Evolutionary conservation across 768 basidiomycete genomes (phyloP), one percentile per base, ranked within the genome.

Genomic region (Rhizopogon salebrosus): DNA sequence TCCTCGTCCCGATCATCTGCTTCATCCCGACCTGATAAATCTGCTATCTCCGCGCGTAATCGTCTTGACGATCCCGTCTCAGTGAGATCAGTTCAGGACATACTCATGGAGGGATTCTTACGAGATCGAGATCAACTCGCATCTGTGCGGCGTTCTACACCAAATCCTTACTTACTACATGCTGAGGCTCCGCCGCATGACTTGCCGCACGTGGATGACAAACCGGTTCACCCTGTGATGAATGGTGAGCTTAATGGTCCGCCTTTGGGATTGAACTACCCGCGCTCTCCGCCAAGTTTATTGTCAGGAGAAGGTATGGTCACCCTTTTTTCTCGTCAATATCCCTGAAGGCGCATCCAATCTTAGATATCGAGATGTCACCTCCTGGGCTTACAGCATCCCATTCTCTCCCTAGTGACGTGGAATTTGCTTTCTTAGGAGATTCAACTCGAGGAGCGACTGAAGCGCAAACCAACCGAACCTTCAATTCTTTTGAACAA

Each of bases 1-100:
- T 78, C 79, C 37, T 67, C 70, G 35, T 83, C 82, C 55, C 77
- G 77, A 43, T 83, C 82, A n/a, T 84, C 83, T 49, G 72, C 76
- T 24, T 72, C 53, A 2, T 62, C 43, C 11, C 54, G 52, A 31
- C 49, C 20, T 31, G 57, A 53, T 51, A 60, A 55, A 59, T 55
- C 67, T 59, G 61, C 55, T 59, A 60, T 64, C 55, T 69, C 66
- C 59, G 59, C 60, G 45, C 53, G 31, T 38, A 61, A 53, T 39
- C 27, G 29, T 29, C 7, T 13, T 14, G 18, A 43, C 26, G 43
- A 45, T 13, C 16, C 10, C 22, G 45, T 36, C 37, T 51, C 11
- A 27, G 26, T n/a, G 50, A 49, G 20, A 48, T 9, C 23, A 23
- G 22, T 20, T 14, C 43, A 22, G 14, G 29, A 46, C 22, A 22